A percentile compares a stretch with the other conserved stretches of the same genome.
Evolutionary conservation across 1,284 basidiomycete species (phyloP).

Genomic region (Puccinia triticina): DNA sequence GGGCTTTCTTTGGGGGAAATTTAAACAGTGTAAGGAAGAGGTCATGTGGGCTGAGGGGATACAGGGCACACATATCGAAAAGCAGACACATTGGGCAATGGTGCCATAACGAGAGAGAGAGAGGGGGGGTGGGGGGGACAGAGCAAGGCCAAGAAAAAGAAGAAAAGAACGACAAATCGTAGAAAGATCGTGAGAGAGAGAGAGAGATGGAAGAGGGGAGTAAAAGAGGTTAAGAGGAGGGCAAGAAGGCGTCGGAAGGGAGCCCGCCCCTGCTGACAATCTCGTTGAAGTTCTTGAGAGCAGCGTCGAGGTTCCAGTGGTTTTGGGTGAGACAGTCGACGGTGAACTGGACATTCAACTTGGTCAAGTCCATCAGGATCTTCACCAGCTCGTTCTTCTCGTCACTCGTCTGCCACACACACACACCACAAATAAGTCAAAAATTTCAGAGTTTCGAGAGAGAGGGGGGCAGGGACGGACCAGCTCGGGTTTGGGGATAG

Average conservation of each 20-base stretch:
- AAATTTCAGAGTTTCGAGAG: background rate
- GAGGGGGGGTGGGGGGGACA: too few relatives aligned
- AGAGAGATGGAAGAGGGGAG: background rate
- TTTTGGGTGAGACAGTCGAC: constrained; percentile 80
- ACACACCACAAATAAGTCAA: background rate
- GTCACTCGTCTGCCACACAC: constrained; percentile 63
- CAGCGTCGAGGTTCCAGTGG: constrained; percentile 75
- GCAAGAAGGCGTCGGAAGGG: constrained; percentile 38
- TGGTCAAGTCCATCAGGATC: constrained; percentile 71
- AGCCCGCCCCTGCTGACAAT: constrained; percentile 54
- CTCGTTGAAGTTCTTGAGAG: constrained; percentile 77
- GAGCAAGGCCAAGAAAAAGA: too few relatives aligned
- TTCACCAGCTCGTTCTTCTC: constrained; percentile 69
- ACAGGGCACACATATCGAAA: too few relatives aligned
- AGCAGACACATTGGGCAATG: too few relatives aligned
- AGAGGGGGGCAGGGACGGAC: background rate
- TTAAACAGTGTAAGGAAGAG: too few relatives aligned
- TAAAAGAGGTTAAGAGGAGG: background rate
- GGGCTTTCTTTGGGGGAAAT: too few relatives aligned
- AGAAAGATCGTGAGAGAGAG: background rate
- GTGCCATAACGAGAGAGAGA: too few relatives aligned
- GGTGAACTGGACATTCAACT: constrained; percentile 74
- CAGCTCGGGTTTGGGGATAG: constrained; percentile 1
- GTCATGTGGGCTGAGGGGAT: too few relatives aligned
- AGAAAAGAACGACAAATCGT: too few relatives aligned